Percentiles rank a stretch among this genome's conserved stretches.
These are phyloP conservation scores for Carnegiea gigantea DNA, from an alignment of 179 eudicot genomes.

Conservation along the genomic window DNA sequence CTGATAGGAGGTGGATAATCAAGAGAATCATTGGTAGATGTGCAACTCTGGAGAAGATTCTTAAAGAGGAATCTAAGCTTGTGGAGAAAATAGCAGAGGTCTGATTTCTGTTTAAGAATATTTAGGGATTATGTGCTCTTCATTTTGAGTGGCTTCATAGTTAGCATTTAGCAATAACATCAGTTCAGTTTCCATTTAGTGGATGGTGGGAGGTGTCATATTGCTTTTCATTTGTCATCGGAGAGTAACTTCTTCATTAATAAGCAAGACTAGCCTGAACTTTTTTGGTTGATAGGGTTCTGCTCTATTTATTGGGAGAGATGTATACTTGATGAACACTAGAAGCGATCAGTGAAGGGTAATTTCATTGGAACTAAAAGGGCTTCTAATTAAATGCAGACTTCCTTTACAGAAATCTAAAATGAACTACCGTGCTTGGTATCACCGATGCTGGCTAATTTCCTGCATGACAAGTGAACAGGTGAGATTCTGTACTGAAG, in stretches of 20 bases:
- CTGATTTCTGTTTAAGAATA: constrained; percentile 42
- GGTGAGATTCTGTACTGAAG: constrained; percentile 41
- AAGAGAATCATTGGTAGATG: constrained; percentile 56
- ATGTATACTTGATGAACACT: not conserved
- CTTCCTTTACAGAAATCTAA: constrained; percentile 62
- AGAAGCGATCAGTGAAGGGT: not conserved
- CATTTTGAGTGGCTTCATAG: constrained; percentile 23
- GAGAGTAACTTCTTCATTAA: not conserved
- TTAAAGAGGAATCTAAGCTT: constrained; percentile 72
- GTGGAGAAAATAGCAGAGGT: constrained; percentile 87
- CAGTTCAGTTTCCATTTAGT: not conserved
- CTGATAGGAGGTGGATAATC: constrained; percentile 88
- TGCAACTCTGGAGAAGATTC: constrained; percentile 56
- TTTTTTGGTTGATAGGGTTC: not conserved
- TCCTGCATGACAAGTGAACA: constrained; percentile 63
- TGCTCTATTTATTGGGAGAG: not conserved
- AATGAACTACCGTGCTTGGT: constrained; percentile 97
- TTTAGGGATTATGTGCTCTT: constrained; percentile 33
- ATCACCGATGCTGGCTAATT: constrained; percentile 79
- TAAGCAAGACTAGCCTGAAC: not conserved
- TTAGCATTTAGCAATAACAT: not conserved
- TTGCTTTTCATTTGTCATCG: not conserved
- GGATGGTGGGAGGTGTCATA: not conserved
- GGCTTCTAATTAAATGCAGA: not conserved
- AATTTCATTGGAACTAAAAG: not conserved